Evolutionary conservation across 768 basidiomycete species (phyloP), one percentile per base, ranked within the genome.

Genomic region (Phylloporus scabripes): DNA sequence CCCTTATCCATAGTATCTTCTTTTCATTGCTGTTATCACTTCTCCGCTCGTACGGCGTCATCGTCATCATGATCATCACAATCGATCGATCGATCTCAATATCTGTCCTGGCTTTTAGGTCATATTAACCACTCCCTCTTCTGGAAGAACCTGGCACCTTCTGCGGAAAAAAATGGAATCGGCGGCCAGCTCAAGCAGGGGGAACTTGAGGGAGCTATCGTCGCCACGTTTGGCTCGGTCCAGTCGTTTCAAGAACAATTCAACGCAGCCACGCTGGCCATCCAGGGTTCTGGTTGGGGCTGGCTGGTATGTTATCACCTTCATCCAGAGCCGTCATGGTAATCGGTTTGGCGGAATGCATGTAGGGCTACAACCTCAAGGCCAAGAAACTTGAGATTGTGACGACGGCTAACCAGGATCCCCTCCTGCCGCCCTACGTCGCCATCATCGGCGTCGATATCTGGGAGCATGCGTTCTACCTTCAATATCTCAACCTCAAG

Each of bases 361-460:
- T 26, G 32, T 45, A 88, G 87, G 93, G 91, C 4, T 70, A 78
- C 48, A 87, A 90, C 73, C 75, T 81, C 23, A 49, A 63, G 49
- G 80, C 72, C 54, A 81, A 82, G 70, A 74, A 74, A 58, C 82
- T 99, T 49, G 92, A 95, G 74, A 80, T 96, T 57, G 72, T 80
- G 44, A 94, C 96, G 37, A 98, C 96, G 28, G 67, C 92, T 5
- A 98, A 99, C 80, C 96, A 99, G 75, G 94, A 97, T 66, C 94
- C 93, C 51, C 78, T 94, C 43, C 70, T 91, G 56, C 66, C 71
- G 40, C 36, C 36, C 1, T 84, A 82, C 63, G 70, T 80, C 47
- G 90, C 92, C 47, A 78, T 96, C 72, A 87, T 94, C 58, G 92
- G 92, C 38, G 85, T 96, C 58, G 92, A 94, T 56, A 82, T 94